Percentiles rank a stretch among this genome's conserved stretches.
Evolutionary conservation across 1,284 basidiomycete species (phyloP).

Genomic region (Cutaneotrichosporon sp.): DNA sequence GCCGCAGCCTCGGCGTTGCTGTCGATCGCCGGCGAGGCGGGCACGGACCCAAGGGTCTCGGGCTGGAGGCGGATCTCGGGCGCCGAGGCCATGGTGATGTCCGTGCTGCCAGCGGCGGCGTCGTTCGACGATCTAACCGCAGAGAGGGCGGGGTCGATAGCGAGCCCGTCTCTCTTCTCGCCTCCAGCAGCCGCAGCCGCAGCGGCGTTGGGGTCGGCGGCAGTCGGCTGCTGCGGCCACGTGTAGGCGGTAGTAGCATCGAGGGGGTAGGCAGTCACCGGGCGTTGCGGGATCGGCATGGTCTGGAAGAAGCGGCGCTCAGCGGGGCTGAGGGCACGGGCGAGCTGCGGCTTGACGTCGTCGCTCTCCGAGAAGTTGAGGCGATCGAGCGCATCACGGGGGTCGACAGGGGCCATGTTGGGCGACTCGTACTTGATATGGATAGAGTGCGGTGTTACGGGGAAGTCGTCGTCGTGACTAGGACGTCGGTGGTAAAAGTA

Average conservation of each 20-base stretch:
- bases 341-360: conserved; percentile 8
- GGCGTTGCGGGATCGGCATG: conserved; percentile 17
- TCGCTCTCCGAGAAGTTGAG: conserved; percentile 19
- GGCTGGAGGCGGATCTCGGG: conserved; percentile 40
- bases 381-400: conserved; percentile 19
- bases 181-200: conserved; percentile 3
- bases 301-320: conserved; percentile 27
- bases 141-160: conserved; percentile 39
- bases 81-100: conserved; percentile 8
- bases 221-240: conserved; percentile 8
- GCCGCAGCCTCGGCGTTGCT: conserved; percentile 17
- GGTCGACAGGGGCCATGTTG: conserved; percentile 17
- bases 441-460: conserved; percentile 17
- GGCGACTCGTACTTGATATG: conserved; percentile 14
- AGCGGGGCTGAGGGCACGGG: conserved; percentile 18
- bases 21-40: conserved; percentile 27
- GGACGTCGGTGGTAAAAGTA: not conserved
- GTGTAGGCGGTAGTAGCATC: conserved; percentile 12
- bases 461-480: conserved; percentile 11
- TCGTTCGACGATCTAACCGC: conserved; percentile 33
- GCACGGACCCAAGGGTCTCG: conserved; percentile 38
- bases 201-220: not conserved
- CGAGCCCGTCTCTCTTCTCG: conserved; percentile 18
- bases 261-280: conserved; percentile 32
- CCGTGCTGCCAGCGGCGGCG: conserved; percentile 8